Base-by-base conservation (phyloP, 495 filamentous ascomycete genomes). In the Aspergillus incahuasiensis region DNA sequence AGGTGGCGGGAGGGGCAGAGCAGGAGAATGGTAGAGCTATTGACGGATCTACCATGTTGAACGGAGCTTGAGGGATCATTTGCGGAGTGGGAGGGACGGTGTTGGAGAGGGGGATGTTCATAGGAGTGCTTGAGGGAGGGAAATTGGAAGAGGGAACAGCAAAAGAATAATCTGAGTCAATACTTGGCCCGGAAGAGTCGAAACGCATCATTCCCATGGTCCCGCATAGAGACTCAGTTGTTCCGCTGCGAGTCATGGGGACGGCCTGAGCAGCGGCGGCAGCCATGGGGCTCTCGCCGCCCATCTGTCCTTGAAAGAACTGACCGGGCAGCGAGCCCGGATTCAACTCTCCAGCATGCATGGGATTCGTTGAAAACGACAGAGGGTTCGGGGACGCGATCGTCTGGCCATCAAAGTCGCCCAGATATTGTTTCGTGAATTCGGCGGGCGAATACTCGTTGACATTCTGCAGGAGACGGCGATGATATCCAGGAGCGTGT, bases 221-320 rank as follows among this genome's bases (percentile, higher is more conserved):
- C 52, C 71, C 68, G 48, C 71, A 74, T 34, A 80, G 60, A 24
- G 73, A 73, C 45, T 75, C 75, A 42, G 73, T 70, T 7, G 70
- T 77, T 15, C 64, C 69, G 53, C 70, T 75, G 50, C 78, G 68
- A 25, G 68, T 78, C 78, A 81, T 79, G 22, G 70, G 67, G 20
- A 69, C 58, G 15, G 72, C 68, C 21, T 57, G 35, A 48, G 57
- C 21, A 52, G 59, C 22, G 61, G 62, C 60, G 59, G 64, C 61
- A 35, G 49, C 35, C 63, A 58, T 51, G 53, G 58, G 21, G n/a
- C 48, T 42, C 6, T 61, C 40, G 24, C 39, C 52, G 32, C 59
- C 45, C 18, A 61, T 44, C 3, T 58, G 59, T 25, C 52, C 51
- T 48, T 52, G 61, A 28, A 54, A 47, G 34, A 62, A 54, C 21